Base-by-base conservation (phyloP, 2,329 filamentous ascomycete species). In the Penicillium sp. region DNA sequence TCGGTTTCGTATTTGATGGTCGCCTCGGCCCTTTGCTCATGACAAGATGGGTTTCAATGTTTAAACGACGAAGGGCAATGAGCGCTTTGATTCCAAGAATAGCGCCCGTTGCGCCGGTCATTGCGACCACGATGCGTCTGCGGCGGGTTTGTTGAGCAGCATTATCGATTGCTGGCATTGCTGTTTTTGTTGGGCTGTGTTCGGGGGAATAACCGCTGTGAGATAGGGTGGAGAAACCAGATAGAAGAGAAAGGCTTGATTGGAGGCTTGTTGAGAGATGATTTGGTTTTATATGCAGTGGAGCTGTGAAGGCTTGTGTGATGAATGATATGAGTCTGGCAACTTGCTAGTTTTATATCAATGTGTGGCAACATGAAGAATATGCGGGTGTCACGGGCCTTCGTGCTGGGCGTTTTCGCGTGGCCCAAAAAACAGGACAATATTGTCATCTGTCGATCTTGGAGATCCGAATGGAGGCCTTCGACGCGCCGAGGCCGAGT, bases 51-150 rank as follows among this genome's bases (percentile, higher is more conserved):
- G 78, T 80, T 64, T 82, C 79, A 16, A 80, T 62, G n/a, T 75
- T 68, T 11, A 80, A 70, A 0, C 62, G 58, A 1, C 75, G 74
- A 0, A 82, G 72, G 3, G 69, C 66, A 8, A 70, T 65, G 4
- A 81, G 74, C 0, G 74, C 61, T 16, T 72, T 73, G 53, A 81
- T 77, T 1, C 72, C 79, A 7, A 76, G 68, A 2, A 73, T 63
- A 1, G 78, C 70, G 3, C 80, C 79, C 0, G 80, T 82, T 0
- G 80, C 79, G 3, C 79, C 80, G 1, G 80, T 82, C 41, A 82
- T 76, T 19, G 72, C 80, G 7, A 82, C 71, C 1, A 82, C 71
- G 47, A 81, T 79, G 9, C 69, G 59, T n/a, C 57, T 30, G 16
- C 49, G 40, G 17, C 31, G 33, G 1, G 38, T 22, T 26, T 26